A percentile compares a stretch with the other conserved stretches of the same genome.
Conservation (phyloP, 176 grass and related monocot genomes). For the Oryza glumipatula region DNA sequence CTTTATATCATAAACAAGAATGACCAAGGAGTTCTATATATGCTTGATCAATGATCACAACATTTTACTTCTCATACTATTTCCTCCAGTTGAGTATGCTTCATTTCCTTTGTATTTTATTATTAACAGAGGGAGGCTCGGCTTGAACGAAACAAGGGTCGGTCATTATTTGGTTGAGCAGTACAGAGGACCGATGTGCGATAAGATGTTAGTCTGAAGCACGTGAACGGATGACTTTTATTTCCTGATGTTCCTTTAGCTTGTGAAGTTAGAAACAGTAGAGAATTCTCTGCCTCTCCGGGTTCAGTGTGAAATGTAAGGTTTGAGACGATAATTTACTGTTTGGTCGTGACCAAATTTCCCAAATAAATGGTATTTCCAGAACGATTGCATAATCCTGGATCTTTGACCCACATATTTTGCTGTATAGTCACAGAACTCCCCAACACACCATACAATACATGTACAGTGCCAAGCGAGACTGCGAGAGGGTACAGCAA, state of each 20-base stretch:
- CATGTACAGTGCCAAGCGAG: neutral
- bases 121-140: conserved; percentile 81
- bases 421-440: neutral
- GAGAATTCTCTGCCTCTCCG: neutral
- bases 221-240: neutral
- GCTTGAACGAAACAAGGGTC: conserved; percentile 63
- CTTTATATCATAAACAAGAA: neutral
- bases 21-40: neutral
- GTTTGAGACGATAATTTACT: conserved; percentile 4
- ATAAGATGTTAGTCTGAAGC: conserved; percentile 21
- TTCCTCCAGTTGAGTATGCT: neutral
- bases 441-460: neutral
- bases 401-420: neutral
- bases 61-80: conserved; percentile 13
- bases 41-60: neutral
- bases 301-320: conserved; percentile 7
- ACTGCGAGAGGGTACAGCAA: neutral
- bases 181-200: conserved; percentile 1
- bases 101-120: neutral
- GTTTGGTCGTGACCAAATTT: neutral
- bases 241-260: conserved; percentile 24
- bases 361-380: conserved; percentile 25
- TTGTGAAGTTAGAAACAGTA: conserved; percentile 11
- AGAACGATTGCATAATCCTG: neutral
- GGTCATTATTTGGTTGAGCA: conserved; percentile 57